A percentile compares a stretch with the other conserved stretches of the same genome.
Evolutionary conservation across 352 stramenopile genomes (phyloP).

Genomic region (Pythium guiyangense): DNA sequence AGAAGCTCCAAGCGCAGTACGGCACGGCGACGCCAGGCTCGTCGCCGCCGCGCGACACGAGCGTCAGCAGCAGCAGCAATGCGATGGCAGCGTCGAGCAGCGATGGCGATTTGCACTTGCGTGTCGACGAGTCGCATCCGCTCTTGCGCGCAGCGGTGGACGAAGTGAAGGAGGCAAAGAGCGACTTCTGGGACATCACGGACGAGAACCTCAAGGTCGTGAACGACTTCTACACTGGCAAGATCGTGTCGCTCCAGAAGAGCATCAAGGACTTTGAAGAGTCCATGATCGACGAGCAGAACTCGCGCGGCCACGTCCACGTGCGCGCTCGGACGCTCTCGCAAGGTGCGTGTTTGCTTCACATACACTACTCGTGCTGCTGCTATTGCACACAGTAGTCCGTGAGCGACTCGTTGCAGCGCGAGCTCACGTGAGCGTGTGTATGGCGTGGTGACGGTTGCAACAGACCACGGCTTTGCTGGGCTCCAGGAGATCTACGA

Average conservation of each 20-base stretch:
- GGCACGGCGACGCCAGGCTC: background rate
- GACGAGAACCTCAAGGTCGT: slow-evolving; percentile 78
- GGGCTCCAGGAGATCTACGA: slow-evolving; percentile 88
- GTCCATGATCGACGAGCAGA: slow-evolving; percentile 61
- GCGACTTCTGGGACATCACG: slow-evolving; percentile 82
- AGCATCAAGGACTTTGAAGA: slow-evolving; percentile 74
- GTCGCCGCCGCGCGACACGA: slow-evolving; percentile 6
- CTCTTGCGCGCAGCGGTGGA: slow-evolving; percentile 44
- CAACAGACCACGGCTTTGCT: slow-evolving; percentile 65
- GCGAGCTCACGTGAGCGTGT: background rate
- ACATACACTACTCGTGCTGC: background rate
- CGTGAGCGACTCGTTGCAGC: background rate
- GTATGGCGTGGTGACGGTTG: background rate
- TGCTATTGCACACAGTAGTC: background rate
- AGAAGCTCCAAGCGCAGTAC: slow-evolving; percentile 30
- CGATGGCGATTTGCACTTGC: slow-evolving; percentile 22
- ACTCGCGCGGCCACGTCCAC: slow-evolving; percentile 73
- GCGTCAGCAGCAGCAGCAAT: background rate
- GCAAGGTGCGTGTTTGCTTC: slow-evolving; percentile 29
- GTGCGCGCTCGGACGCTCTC: slow-evolving; percentile 51
- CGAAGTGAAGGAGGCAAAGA: slow-evolving; percentile 67
- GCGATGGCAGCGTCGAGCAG: background rate
- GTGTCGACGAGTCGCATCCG: slow-evolving; percentile 62
- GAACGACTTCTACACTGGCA: slow-evolving; percentile 81
- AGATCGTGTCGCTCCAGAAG: slow-evolving; percentile 62